Evolutionary conservation across 768 basidiomycete species (phyloP), one percentile per base, ranked within the genome.

Genomic region (Auricularia heimuer): DNA sequence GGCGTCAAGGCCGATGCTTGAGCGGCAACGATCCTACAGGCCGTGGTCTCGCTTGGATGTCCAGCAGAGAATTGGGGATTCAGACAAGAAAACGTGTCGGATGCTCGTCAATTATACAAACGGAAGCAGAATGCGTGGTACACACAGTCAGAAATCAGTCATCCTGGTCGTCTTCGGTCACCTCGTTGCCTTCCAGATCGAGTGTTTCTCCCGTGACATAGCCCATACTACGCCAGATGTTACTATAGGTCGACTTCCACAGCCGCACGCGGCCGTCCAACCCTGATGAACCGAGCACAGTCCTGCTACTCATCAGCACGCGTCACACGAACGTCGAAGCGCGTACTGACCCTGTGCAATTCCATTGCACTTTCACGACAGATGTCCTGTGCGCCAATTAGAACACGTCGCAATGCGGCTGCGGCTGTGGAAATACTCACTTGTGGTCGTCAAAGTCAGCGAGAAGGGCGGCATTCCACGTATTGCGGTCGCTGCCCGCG

Each of bases 401-500:
- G 29, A 29, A 29, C 0, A 29, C 29, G 29, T 81, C 2, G 88
- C 88, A 7, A 95, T 83, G 3, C 88, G n/a, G 75, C 82, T 7
- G 56, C 89, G 29, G 29, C 29, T 29, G 29, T 29, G 29, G 29
- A 29, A 29, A 29, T 29, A 29, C 29, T 29, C 29, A 29, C 89
- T 87, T 86, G 74, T 92, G 91, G 62, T 92, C 86, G 70, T 90
- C 88, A 72, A 95, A 94, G 74, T 98, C 94, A 4, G 85, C 94
- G 7, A 94, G 89, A 89, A 73, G 39, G 77, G 82, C 3, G 85
- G 90, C 1, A 29, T 29, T 29, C 29, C 29, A 29, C 29, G 29
- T 29, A 29, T 29, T 29, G 29, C 29, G 29, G 29, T 29, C 29
- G 29, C 29, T 29, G 29, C 29, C 29, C 81, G 83, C 95, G 96